Percentiles rank a stretch among this genome's conserved stretches.
phyloP scores from a whole-genome alignment of 164 flowering plant genomes.

The Platanus orientalis region DNA sequence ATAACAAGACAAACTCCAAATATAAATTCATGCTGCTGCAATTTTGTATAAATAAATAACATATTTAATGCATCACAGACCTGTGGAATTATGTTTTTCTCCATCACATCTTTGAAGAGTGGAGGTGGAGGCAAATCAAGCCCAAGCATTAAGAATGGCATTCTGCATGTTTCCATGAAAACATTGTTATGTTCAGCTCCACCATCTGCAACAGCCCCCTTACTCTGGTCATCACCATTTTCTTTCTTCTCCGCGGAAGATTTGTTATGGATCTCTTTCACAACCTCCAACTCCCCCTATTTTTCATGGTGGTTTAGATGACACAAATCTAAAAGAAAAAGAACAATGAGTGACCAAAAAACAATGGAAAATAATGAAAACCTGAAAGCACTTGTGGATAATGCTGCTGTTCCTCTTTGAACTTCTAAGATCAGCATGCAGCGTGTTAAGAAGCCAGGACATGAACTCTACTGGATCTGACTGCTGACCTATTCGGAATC shows the following conservation, averaged over 20 bases:
- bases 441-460: slow-evolving; percentile 96
- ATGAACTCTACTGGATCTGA: slow-evolving; percentile 98
- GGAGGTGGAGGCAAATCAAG: slow-evolving; percentile 98
- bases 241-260: slow-evolving; percentile 49
- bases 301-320: slow-evolving; percentile 6
- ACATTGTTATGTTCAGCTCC: slow-evolving; percentile 29
- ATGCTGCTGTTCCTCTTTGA: slow-evolving; percentile 62
- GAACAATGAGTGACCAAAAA: neutral
- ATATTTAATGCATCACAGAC: slow-evolving; percentile 23
- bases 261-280: slow-evolving; percentile 62
- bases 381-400: slow-evolving; percentile 93
- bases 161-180: slow-evolving; percentile 51
- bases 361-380: slow-evolving; percentile 11
- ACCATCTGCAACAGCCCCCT: slow-evolving; percentile 30
- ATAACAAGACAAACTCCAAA: neutral
- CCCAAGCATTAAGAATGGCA: slow-evolving; percentile 98
- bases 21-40: neutral
- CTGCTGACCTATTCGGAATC: slow-evolving; percentile 79
- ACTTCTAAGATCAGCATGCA: slow-evolving; percentile 71
- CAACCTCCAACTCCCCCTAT: slow-evolving; percentile 91
- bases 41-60: neutral
- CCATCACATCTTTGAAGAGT: slow-evolving; percentile 92
- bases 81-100: slow-evolving; percentile 98
- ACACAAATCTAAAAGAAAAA: slow-evolving; percentile 4
- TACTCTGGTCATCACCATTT: slow-evolving; percentile 38